These are phyloP conservation scores for Austroboletus eburneus DNA, from an alignment of 768 basidiomycete species.

Conservation along the genomic window DNA sequence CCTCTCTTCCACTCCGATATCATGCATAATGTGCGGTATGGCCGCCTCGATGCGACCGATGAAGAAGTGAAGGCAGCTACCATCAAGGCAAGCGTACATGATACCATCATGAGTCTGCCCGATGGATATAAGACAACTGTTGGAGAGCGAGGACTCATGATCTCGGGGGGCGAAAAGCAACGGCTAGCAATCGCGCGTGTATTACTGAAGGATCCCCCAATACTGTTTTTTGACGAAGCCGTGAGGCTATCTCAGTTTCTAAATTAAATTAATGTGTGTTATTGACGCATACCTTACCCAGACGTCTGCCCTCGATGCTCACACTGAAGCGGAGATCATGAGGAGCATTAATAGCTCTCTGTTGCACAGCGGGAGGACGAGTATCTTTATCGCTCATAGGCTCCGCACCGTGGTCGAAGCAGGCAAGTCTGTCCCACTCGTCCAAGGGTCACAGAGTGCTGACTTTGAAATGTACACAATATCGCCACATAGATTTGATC, in stretches of 20 bases:
- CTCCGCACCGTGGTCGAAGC: slow-evolving; percentile 87
- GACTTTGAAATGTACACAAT: background rate
- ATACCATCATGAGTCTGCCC: slow-evolving; percentile 74
- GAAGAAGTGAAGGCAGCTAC: slow-evolving; percentile 86
- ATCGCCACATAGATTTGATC: slow-evolving; percentile 63
- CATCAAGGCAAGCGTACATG: slow-evolving; percentile 81
- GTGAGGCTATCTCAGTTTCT: slow-evolving; percentile 47
- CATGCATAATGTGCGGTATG: slow-evolving; percentile 94
- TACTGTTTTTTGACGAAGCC: slow-evolving; percentile 98
- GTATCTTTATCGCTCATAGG: slow-evolving; percentile 95
- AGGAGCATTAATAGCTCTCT: slow-evolving; percentile 82
- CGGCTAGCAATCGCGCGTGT: slow-evolving; percentile 90
- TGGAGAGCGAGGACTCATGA: slow-evolving; percentile 96
- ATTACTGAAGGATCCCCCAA: slow-evolving; percentile 90
- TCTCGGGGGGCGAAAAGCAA: slow-evolving; percentile 98
- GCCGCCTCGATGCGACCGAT: slow-evolving; percentile 80
- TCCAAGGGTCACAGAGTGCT: background rate
- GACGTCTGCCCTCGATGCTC: slow-evolving; percentile 95
- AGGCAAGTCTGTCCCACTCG: slow-evolving; percentile 41
- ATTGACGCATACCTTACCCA: slow-evolving; percentile 26
- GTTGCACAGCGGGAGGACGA: slow-evolving; percentile 76
- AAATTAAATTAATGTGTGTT: background rate
- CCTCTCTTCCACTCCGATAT: slow-evolving; percentile 96
- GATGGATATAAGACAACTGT: slow-evolving; percentile 89
- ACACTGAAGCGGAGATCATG: slow-evolving; percentile 95